Evolutionary conservation across 1,139 yeast genomes (phyloP).

Genomic region (Citeromyces hawaiiensis): DNA sequence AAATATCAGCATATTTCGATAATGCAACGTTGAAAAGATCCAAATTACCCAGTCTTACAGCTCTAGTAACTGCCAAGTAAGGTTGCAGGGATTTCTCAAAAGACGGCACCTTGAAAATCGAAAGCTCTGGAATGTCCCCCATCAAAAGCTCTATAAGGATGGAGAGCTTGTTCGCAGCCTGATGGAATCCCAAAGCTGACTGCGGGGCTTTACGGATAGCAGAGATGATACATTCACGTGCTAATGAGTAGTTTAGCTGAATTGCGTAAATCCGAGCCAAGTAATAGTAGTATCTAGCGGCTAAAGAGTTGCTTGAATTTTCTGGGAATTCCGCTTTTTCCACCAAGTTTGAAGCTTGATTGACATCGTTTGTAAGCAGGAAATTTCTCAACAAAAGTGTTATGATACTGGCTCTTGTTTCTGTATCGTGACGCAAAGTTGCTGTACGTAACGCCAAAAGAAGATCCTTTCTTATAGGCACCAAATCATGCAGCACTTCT

Average conservation of each 20-base stretch:
- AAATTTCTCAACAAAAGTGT: slow-evolving; percentile 77
- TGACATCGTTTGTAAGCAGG: slow-evolving; percentile 64
- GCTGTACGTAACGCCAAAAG: slow-evolving; percentile 75
- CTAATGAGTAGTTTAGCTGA: slow-evolving; percentile 85
- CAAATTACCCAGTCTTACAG: slow-evolving; percentile 88
- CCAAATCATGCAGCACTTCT: slow-evolving; percentile 50
- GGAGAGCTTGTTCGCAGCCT: slow-evolving; percentile 79
- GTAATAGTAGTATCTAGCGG: slow-evolving; percentile 85
- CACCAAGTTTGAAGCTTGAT: slow-evolving; percentile 81
- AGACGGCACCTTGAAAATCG: slow-evolving; percentile 55
- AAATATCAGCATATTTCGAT: slow-evolving; percentile 43
- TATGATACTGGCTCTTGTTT: slow-evolving; percentile 79
- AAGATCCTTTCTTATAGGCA: slow-evolving; percentile 55
- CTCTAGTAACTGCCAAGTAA: slow-evolving; percentile 77
- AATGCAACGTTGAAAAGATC: slow-evolving; percentile 69
- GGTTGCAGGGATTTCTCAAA: slow-evolving; percentile 57
- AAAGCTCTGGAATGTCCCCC: slow-evolving; percentile 95
- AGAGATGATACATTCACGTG: slow-evolving; percentile 80
- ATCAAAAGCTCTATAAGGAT: slow-evolving; percentile 83
- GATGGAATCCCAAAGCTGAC: slow-evolving; percentile 82
- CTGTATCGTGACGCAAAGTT: slow-evolving; percentile 82
- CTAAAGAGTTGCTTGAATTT: slow-evolving; percentile 75
- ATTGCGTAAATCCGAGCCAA: slow-evolving; percentile 82
- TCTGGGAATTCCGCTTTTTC: slow-evolving; percentile 84
- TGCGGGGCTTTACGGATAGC: slow-evolving; percentile 98